Conservation (phyloP, 345 rosid genomes). For the Litchi chinensis region DNA sequence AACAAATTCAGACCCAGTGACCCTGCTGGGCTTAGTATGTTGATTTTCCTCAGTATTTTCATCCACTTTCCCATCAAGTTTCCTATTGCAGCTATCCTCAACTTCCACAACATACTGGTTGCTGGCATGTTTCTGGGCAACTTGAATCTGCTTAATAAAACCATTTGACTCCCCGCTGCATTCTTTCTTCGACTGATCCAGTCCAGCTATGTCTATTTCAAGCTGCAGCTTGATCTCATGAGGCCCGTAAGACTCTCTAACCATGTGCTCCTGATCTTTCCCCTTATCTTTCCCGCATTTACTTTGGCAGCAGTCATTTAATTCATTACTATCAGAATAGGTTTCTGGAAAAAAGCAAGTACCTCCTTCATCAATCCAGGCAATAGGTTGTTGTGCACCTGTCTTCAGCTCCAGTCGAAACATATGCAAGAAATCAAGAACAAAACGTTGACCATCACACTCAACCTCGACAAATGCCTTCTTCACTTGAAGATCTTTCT, state of each 20-base stretch:
- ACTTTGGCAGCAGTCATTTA: conserved; percentile 39
- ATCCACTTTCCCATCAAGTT: conserved; percentile 41
- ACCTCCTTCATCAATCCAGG: conserved; percentile 92
- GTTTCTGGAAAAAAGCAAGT: conserved; percentile 84
- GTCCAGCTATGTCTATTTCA: conserved; percentile 73
- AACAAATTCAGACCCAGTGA: conserved; percentile 10
- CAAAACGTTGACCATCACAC: conserved; percentile 41
- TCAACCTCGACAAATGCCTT: conserved; percentile 65
- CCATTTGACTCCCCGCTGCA: conserved; percentile 75
- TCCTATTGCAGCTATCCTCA: conserved; percentile 51
- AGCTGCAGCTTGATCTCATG: conserved; percentile 79
- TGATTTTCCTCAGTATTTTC: conserved; percentile 39
- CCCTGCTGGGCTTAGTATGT: conserved; percentile 18
- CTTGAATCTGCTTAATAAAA: conserved; percentile 40
- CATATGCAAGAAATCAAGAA: conserved; percentile 91
- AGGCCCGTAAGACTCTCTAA: conserved; percentile 34
- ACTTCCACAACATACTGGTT: conserved; percentile 34
- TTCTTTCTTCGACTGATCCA: conserved; percentile 55
- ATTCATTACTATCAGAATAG: conserved; percentile 42
- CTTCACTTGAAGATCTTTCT: conserved; percentile 63
- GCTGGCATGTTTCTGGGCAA: conserved; percentile 36
- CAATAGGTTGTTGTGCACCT: conserved; percentile 66
- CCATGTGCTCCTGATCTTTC: conserved; percentile 27
- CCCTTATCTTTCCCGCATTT: conserved; percentile 34
- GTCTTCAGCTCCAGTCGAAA: conserved; percentile 60